These are phyloP conservation scores for Massarina eburnea DNA, from an alignment of 2,329 filamentous ascomycete genomes.

Conservation along the genomic window DNA sequence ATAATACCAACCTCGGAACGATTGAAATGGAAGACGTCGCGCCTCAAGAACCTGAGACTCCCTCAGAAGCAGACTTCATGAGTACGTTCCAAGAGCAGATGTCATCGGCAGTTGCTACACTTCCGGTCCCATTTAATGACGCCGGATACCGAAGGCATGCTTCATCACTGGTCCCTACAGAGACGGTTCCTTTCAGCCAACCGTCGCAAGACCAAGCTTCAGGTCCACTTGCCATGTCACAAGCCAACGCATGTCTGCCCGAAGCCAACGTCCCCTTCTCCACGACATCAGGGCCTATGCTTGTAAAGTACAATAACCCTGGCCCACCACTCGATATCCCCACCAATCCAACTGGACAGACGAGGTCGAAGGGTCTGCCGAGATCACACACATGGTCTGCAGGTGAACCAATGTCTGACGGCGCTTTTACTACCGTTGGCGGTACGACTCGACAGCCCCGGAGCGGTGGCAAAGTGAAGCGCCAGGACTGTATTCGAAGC, in stretches of 20 bases:
- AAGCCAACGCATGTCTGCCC: not conserved
- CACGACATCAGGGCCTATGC: no score
- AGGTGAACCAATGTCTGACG: slow-evolving; percentile 38
- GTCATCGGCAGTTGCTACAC: not conserved
- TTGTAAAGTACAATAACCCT: no score
- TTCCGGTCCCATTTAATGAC: not conserved
- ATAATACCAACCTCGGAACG: not conserved
- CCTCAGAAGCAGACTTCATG: not conserved
- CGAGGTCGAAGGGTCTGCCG: slow-evolving; percentile 33
- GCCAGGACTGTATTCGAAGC: slow-evolving; percentile 64
- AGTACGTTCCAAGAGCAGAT: not conserved
- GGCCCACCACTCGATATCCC: no score
- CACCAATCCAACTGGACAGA: not conserved
- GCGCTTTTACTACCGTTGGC: slow-evolving; percentile 23
- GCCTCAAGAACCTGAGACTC: not conserved
- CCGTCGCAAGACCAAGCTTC: not conserved
- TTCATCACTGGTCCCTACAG: not conserved
- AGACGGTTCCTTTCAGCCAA: not conserved
- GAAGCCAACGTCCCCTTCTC: not conserved
- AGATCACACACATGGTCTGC: slow-evolving; percentile 43
- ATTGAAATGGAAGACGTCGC: slow-evolving; percentile 11
- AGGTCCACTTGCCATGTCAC: not conserved
- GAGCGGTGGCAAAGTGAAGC: slow-evolving; percentile 61
- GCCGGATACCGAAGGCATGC: not conserved
- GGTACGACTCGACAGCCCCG: slow-evolving; percentile 27